phyloP scores from a whole-genome alignment of 352 stramenopile species.

The Phytophthora tentaculata region DNA sequence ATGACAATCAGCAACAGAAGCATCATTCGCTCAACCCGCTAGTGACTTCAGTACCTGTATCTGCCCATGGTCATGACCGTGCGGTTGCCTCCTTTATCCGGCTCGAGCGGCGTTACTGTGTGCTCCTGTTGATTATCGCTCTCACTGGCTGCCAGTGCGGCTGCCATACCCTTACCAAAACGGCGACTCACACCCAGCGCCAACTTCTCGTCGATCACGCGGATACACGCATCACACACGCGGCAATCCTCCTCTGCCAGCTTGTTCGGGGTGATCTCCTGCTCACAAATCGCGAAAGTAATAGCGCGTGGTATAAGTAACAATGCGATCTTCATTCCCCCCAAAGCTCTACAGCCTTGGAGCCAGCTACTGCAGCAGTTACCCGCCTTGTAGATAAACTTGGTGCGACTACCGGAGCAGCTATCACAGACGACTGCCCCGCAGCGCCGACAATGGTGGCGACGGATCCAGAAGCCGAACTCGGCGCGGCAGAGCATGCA shows the following conservation, averaged over 20 bases:
- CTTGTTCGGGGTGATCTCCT: slow-evolving; percentile 74
- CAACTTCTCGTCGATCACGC: slow-evolving; percentile 86
- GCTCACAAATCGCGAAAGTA: not conserved
- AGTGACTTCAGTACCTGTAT: slow-evolving; percentile 63
- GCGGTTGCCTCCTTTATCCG: slow-evolving; percentile 64
- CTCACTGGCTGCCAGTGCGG: slow-evolving; percentile 26
- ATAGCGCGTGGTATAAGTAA: not conserved
- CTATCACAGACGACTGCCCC: slow-evolving; percentile 80
- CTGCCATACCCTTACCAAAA: slow-evolving; percentile 56
- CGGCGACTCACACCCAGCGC: slow-evolving; percentile 75
- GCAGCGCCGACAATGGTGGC: slow-evolving; percentile 90
- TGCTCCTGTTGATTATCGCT: slow-evolving; percentile 50
- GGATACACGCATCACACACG: slow-evolving; percentile 85
- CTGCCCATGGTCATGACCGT: slow-evolving; percentile 81
- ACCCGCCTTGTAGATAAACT: slow-evolving; percentile 86
- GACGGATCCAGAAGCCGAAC: slow-evolving; percentile 88
- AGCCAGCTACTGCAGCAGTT: not conserved
- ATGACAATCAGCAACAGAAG: slow-evolving; percentile 2
- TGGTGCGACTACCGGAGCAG: slow-evolving; percentile 81
- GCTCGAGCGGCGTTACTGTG: slow-evolving; percentile 35
- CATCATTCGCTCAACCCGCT: not conserved
- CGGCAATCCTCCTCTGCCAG: slow-evolving; percentile 71
- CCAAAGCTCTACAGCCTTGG: not conserved
- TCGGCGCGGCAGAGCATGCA: slow-evolving; percentile 88
- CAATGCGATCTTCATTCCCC: too few relatives aligned